A percentile compares a stretch with the other conserved stretches of the same genome.
Evolutionary conservation across 2,329 filamentous ascomycete genomes (phyloP).

Genomic region (Coleophoma eucalyptorum): DNA sequence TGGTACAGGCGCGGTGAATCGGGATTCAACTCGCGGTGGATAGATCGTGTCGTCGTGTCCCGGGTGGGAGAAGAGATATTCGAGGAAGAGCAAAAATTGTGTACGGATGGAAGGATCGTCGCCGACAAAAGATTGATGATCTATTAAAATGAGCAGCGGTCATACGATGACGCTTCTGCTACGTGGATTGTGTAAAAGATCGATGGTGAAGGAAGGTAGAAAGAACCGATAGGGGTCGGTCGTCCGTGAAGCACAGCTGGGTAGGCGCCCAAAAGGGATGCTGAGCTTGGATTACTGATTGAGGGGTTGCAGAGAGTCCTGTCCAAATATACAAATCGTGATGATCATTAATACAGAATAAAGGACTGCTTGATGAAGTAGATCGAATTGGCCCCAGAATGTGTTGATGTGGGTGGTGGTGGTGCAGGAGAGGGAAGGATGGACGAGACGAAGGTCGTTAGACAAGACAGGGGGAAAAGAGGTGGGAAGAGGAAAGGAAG

Average conservation of each 20-base stretch:
- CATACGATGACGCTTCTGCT: conserved; percentile 16
- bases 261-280: conserved; percentile 5
- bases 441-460: not conserved
- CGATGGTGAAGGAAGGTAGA: conserved; percentile 15
- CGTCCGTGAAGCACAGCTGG: conserved; percentile 19
- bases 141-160: conserved; percentile 19
- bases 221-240: conserved; percentile 21
- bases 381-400: not conserved
- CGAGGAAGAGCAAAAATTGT: conserved; percentile 10
- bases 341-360: conserved; percentile 1
- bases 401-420: not conserved
- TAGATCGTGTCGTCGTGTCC: conserved; percentile 1
- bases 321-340: not conserved
- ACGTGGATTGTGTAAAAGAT: conserved; percentile 10
- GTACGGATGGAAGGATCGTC: conserved; percentile 4
- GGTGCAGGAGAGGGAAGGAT: not conserved
- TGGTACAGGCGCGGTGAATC: too few relatives aligned
- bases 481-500: not conserved
- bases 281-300: conserved; percentile 17
- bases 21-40: not conserved
- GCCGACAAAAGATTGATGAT: conserved; percentile 10
- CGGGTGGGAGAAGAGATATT: conserved; percentile 2
- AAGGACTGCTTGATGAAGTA: not conserved
- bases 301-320: not conserved
- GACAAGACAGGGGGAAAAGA: not conserved